These are phyloP conservation scores for Cajanus cajan DNA, from an alignment of 306 rosid genomes.

Conservation along the genomic window DNA sequence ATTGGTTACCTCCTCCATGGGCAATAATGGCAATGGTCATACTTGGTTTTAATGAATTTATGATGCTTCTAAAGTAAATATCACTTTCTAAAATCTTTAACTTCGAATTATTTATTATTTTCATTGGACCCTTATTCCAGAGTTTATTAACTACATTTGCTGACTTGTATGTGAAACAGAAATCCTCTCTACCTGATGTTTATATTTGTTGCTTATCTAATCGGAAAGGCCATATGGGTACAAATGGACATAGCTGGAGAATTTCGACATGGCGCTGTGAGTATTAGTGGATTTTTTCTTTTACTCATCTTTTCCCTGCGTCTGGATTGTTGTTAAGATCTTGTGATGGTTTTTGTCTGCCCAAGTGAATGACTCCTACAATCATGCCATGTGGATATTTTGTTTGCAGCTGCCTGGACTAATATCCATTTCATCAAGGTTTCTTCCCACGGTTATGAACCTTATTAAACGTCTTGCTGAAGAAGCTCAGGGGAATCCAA, in stretches of 20 bases:
- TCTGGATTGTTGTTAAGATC: background rate
- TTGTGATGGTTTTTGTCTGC: background rate
- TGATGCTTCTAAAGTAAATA: conserved; percentile 70
- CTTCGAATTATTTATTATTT: background rate
- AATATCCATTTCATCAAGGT: conserved; percentile 60
- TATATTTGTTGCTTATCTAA: conserved; percentile 62
- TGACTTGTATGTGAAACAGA: conserved; percentile 52
- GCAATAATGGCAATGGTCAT: conserved; percentile 67
- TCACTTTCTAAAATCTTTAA: conserved; percentile 10
- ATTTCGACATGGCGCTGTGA: conserved; percentile 73
- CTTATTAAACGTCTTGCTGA: conserved; percentile 75
- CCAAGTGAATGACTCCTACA: background rate
- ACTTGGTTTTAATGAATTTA: conserved; percentile 87
- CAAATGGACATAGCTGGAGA: conserved; percentile 71
- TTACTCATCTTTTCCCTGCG: background rate
- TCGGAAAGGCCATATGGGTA: conserved; percentile 74
- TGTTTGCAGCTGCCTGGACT: conserved; percentile 71
- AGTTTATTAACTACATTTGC: conserved; percentile 12
- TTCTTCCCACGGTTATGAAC: conserved; percentile 81
- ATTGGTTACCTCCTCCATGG: conserved; percentile 97
- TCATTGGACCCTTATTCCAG: background rate
- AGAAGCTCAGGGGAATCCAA: conserved; percentile 61
- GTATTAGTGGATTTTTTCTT: conserved; percentile 28
- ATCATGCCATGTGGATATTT: conserved; percentile 17
- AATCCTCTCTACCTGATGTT: conserved; percentile 70